phyloP scores from a whole-genome alignment of 2,329 filamentous ascomycete species.

The Fusarium sp. region DNA sequence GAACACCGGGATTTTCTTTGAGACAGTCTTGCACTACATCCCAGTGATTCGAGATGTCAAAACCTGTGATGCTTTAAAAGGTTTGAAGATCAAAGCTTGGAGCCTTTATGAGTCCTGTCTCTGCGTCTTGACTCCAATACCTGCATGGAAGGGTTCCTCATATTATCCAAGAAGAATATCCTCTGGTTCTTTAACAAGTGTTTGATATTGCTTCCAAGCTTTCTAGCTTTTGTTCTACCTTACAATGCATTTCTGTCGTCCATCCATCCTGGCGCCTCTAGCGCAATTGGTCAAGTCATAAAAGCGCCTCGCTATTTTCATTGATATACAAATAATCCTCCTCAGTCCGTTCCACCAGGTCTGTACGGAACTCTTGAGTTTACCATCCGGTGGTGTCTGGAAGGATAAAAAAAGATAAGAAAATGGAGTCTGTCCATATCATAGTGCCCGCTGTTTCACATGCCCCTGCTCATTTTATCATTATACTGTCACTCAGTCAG shows the following conservation, averaged over 20 bases:
- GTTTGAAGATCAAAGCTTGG: neutral
- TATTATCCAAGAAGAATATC: neutral
- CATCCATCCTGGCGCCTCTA: constrained; percentile 28
- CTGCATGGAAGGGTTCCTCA: neutral
- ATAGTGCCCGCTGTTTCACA: constrained; percentile 27
- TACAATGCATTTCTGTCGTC: constrained; percentile 17
- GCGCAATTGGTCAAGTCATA: constrained; percentile 23
- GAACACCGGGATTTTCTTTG: neutral
- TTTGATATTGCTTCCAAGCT: constrained; percentile 13
- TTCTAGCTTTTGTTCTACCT: constrained; percentile 13
- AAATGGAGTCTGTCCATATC: constrained; percentile 31
- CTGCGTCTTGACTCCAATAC: neutral
- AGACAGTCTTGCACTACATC: neutral
- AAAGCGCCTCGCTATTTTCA: constrained; percentile 35
- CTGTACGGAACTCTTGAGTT: neutral
- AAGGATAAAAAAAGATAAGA: constrained; percentile 9
- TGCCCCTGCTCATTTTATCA: constrained; percentile 14
- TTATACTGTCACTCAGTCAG: constrained; percentile 15
- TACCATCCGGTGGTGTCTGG: constrained; percentile 1
- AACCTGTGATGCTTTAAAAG: neutral
- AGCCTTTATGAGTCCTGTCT: neutral
- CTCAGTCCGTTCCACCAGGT: constrained; percentile 5
- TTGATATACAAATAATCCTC: constrained; percentile 28
- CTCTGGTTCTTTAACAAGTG: neutral
- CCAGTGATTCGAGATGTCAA: neutral